phyloP scores from a whole-genome alignment of 2,329 filamentous ascomycete genomes.

The Neocucurbitaria cava region DNA sequence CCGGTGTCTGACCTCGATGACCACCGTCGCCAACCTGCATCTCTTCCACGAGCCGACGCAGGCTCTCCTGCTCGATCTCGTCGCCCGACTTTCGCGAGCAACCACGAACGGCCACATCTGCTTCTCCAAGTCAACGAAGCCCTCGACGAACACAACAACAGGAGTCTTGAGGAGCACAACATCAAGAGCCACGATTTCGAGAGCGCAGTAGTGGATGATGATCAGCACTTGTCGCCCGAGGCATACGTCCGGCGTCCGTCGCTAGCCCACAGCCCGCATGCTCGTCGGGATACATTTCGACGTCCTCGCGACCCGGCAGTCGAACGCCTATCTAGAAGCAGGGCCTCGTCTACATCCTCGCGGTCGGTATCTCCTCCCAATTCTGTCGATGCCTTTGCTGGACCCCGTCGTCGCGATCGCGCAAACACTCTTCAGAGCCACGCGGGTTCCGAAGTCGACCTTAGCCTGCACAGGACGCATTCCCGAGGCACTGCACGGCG shows the following conservation, averaged over 20 bases:
- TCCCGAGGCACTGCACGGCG: slow-evolving; percentile 72
- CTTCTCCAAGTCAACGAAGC: slow-evolving; percentile 55
- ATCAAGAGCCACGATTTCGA: slow-evolving; percentile 80
- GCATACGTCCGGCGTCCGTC: slow-evolving; percentile 60
- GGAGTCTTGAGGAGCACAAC: no score
- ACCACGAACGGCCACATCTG: slow-evolving; percentile 56
- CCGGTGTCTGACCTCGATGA: slow-evolving; percentile 86
- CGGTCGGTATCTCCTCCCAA: slow-evolving; percentile 88
- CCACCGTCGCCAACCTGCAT: slow-evolving; percentile 73
- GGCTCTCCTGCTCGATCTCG: slow-evolving; percentile 59
- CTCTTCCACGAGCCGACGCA: slow-evolving; percentile 66
- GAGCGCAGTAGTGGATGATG: slow-evolving; percentile 82
- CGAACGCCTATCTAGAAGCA: slow-evolving; percentile 49
- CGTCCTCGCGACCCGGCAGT: slow-evolving; percentile 46
- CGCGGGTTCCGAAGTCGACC: slow-evolving; percentile 58
- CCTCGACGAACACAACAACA: slow-evolving; percentile 50
- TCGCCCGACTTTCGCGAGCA: slow-evolving; percentile 76
- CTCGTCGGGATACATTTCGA: slow-evolving; percentile 54
- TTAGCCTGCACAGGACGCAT: slow-evolving; percentile 71
- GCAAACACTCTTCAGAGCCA: slow-evolving; percentile 70
- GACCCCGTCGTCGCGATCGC: slow-evolving; percentile 83
- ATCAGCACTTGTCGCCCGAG: slow-evolving; percentile 52
- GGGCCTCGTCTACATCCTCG: slow-evolving; percentile 60
- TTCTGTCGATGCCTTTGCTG: slow-evolving; percentile 96
- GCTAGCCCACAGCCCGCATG: slow-evolving; percentile 44